Conservation (phyloP, 2,329 filamentous ascomycete genomes). For the Pyricularia sp. region DNA sequence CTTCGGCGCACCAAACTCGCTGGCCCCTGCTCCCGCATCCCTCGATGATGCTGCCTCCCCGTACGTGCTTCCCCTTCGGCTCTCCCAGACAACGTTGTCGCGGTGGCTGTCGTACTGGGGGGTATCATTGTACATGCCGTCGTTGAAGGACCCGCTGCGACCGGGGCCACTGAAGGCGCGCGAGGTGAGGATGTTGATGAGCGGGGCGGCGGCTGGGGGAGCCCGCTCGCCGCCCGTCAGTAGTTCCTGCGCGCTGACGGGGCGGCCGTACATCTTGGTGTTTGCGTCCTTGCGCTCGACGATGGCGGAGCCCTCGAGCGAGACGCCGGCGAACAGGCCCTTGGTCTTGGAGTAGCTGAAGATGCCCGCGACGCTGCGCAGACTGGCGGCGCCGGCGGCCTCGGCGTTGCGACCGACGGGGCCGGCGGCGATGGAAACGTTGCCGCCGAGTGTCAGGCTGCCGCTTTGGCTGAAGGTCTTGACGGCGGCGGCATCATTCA, state of each 20-base stretch:
- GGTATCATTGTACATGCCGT: constrained; percentile 86
- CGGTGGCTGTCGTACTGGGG: constrained; percentile 77
- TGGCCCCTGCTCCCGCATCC: constrained; percentile 22
- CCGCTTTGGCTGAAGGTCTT: constrained; percentile 89
- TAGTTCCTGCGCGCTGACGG: constrained; percentile 69
- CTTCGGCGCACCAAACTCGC: constrained; percentile 42
- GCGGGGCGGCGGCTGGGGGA: constrained; percentile 68
- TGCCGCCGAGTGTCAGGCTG: constrained; percentile 84
- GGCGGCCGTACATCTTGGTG: constrained; percentile 82
- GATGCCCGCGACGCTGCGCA: constrained; percentile 78
- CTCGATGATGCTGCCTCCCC: constrained; percentile 46
- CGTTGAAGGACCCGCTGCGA: constrained; percentile 19
- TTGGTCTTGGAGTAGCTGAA: constrained; percentile 99
- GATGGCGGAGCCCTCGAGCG: constrained; percentile 81
- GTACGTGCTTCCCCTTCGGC: constrained; percentile 54
- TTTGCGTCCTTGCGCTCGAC: constrained; percentile 95
- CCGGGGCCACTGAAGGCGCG: constrained; percentile 64
- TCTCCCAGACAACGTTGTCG: constrained; percentile 77
- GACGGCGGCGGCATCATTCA: constrained; percentile 82
- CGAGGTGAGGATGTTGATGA: constrained; percentile 76
- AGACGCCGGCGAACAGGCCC: constrained; percentile 90
- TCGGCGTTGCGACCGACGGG: constrained; percentile 92
- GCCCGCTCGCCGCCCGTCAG: constrained; percentile 65
- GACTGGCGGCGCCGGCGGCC: constrained; percentile 82
- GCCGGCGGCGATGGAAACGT: constrained; percentile 89